Percentiles rank a stretch among this genome's conserved stretches.
These are phyloP conservation scores for Talaromyces sp. DNA, from an alignment of 2,329 filamentous ascomycete species.

Conservation along the genomic window DNA sequence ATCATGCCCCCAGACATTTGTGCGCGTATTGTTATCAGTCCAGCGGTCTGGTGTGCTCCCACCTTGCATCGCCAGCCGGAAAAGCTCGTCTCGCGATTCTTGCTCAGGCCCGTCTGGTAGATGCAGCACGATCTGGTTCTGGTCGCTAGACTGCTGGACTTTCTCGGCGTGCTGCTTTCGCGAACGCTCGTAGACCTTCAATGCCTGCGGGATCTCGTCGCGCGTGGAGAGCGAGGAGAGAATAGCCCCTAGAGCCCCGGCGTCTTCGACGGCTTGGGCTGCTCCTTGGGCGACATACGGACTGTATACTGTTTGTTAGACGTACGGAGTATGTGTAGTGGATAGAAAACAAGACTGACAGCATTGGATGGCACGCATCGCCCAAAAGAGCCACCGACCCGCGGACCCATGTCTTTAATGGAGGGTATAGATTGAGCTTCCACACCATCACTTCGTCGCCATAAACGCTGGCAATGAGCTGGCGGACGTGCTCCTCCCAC, in stretches of 20 bases:
- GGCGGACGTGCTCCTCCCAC: slow-evolving; percentile 55
- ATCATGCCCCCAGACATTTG: slow-evolving; percentile 35
- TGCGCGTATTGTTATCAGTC: slow-evolving; percentile 59
- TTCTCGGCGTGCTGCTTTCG: slow-evolving; percentile 35
- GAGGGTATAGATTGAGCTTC: slow-evolving; percentile 30
- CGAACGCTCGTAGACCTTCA: slow-evolving; percentile 31
- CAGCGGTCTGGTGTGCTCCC: slow-evolving; percentile 54
- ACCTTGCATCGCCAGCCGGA: slow-evolving; percentile 20
- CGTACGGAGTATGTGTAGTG: background rate
- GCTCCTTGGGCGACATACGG: slow-evolving; percentile 40
- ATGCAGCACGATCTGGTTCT: slow-evolving; percentile 32
- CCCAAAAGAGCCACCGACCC: slow-evolving; percentile 34
- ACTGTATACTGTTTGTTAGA: slow-evolving; percentile 7
- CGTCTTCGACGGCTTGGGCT: slow-evolving; percentile 42
- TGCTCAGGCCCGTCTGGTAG: slow-evolving; percentile 35
- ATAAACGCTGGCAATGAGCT: slow-evolving; percentile 55
- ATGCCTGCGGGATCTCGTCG: slow-evolving; percentile 27
- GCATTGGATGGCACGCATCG: slow-evolving; percentile 42
- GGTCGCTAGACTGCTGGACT: slow-evolving; percentile 30
- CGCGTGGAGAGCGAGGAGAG: slow-evolving; percentile 26
- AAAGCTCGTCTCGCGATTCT: slow-evolving; percentile 35
- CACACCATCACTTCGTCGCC: slow-evolving; percentile 43
- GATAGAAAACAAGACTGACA: slow-evolving; percentile 21
- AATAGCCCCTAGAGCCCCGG: slow-evolving; percentile 28
- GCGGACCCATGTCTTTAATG: slow-evolving; percentile 29